Evolutionary conservation across 139 green algal genomes (phyloP), one percentile per base, ranked within the genome.

Genomic region (Auxenochlorella pyrenoidosa): DNA sequence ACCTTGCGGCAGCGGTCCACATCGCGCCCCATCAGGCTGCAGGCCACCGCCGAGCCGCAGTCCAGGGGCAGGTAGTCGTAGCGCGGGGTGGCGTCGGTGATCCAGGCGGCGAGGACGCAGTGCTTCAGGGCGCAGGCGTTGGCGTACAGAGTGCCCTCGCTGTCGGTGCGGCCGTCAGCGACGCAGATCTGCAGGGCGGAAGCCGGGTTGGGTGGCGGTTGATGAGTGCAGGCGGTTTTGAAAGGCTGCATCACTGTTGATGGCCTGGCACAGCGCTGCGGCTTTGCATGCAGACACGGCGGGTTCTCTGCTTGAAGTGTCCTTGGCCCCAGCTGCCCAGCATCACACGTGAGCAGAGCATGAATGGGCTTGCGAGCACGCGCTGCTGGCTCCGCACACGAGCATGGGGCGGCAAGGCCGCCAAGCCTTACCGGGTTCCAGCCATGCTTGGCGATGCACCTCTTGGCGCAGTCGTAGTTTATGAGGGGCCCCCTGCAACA

Each of bases 51-150:
- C 5, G 63, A 71, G 63, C 63, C 63, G 32, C 63, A 71, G 63
- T 71, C 63, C 63, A 71, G 63, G 63, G 63, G 63, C 63, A 71
- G 63, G 63, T 71, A 71, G 63, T 71, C 34, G 63, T 71, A 71
- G 63, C 63, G 63, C 22, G 63, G 63, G 63, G 63, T 71, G 19
- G 3, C 8, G 63, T 71, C 22, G 24, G n/a, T 71, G 24, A 71
- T 22, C 63, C 63, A 71, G 19, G 63, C 63, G 26, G 63, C 63
- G 63, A 26, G n/a, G 24, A 71, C 63, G 63, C 63, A 71, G 24
- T 71, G 22, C 63, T 71, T 71, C 24, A 71, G 34, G 63, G 63
- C 34, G 63, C 63, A 71, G 22, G 63, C 63, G 63, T 71, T 71
- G 63, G 63, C 63, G 26, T 71, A 34, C 1, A 71, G 63, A 34